These are phyloP conservation scores for Pisolithus microcarpus DNA, from an alignment of 768 basidiomycete species.

Conservation along the genomic window DNA sequence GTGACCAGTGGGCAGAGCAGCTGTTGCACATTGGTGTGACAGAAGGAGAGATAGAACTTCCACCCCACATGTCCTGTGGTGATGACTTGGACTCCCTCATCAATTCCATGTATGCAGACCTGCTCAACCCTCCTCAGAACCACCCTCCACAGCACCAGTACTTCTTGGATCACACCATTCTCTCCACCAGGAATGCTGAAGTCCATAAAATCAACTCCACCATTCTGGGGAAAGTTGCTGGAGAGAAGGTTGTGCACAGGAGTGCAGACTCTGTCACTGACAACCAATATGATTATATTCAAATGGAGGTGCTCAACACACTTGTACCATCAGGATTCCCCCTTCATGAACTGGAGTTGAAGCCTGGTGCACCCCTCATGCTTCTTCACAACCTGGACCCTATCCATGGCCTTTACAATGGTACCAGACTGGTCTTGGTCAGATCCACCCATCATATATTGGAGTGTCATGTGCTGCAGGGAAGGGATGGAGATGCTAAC, in stretches of 20 bases:
- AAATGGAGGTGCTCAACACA: constrained; percentile 34
- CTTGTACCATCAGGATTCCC: constrained; percentile 36
- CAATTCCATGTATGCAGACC: constrained; percentile 19
- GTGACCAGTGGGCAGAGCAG: constrained; percentile 30
- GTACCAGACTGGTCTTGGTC: constrained; percentile 17
- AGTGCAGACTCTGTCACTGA: constrained; percentile 26
- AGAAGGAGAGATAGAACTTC: constrained; percentile 1
- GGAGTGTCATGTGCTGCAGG: too few relatives aligned
- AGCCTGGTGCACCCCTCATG: constrained; percentile 34
- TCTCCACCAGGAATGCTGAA: constrained; percentile 22
- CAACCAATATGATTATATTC: constrained; percentile 19
- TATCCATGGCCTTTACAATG: constrained; percentile 32
- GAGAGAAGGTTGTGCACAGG: constrained; percentile 15
- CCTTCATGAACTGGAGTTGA: constrained; percentile 26
- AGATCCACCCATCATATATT: too few relatives aligned
- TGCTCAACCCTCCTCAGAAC: constrained; percentile 5
- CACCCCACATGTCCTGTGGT: neutral
- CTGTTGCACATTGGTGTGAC: constrained; percentile 33
- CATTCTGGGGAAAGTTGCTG: constrained; percentile 20
- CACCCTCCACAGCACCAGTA: constrained; percentile 17
- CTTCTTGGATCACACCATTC: constrained; percentile 27
- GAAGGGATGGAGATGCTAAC: too few relatives aligned
- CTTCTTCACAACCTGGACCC: constrained; percentile 38
- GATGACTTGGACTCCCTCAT: constrained; percentile 9
- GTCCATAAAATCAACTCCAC: constrained; percentile 28